phyloP scores from a whole-genome alignment of 805 yeast species.

The Metschnikowia reukaufii region DNA sequence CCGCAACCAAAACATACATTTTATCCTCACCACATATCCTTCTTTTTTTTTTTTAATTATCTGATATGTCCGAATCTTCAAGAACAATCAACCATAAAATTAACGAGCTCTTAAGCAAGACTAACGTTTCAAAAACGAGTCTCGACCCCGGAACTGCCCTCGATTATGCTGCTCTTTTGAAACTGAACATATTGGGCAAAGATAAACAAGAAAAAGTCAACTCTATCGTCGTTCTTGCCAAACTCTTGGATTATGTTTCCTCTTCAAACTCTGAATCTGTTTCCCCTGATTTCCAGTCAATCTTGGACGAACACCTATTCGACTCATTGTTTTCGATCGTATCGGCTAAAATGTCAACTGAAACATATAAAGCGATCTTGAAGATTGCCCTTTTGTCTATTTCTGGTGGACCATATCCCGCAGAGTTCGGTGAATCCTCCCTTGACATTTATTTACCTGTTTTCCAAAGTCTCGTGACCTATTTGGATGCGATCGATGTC shows the following conservation, averaged over 20 bases:
- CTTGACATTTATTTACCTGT: constrained; percentile 39
- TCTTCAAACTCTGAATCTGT: constrained; percentile 39
- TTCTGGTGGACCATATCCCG: constrained; percentile 44
- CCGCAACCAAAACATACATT: background rate
- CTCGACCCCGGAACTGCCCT: constrained; percentile 35
- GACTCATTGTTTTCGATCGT: constrained; percentile 43
- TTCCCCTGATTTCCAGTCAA: constrained; percentile 30
- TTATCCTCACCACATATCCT: background rate
- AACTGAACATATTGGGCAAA: constrained; percentile 43
- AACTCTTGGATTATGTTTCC: constrained; percentile 44
- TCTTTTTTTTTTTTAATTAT: background rate
- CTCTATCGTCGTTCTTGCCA: constrained; percentile 54
- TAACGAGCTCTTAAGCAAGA: constrained; percentile 42
- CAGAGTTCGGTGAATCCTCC: constrained; percentile 30
- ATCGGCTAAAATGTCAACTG: constrained; percentile 41
- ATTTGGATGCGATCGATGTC: constrained; percentile 42
- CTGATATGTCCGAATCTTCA: constrained; percentile 39
- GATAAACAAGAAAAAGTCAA: constrained; percentile 53
- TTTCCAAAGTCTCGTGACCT: constrained; percentile 36
- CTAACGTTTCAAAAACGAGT: constrained; percentile 28
- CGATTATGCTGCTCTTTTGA: constrained; percentile 37
- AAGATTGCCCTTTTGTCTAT: constrained; percentile 43
- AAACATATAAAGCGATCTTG: constrained; percentile 47
- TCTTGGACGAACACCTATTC: constrained; percentile 44
- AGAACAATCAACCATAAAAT: constrained; percentile 45